Conservation (phyloP, 148 eudicot species). For the Amaranthus palmeri region DNA sequence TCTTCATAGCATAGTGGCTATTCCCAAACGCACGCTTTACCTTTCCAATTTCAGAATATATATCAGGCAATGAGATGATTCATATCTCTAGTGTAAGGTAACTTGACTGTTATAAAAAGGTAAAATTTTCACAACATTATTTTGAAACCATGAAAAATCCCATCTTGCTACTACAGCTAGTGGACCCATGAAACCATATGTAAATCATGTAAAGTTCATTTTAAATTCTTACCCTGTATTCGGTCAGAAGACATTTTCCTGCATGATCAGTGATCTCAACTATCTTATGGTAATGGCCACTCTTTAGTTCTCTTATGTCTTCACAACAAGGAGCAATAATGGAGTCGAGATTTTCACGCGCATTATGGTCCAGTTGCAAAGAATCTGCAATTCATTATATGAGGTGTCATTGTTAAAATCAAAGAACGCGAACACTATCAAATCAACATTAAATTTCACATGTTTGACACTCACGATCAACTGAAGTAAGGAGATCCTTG, state of each 20-base stretch:
- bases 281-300: conserved; percentile 73
- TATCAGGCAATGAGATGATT: too few relatives aligned
- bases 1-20: too few relatives aligned
- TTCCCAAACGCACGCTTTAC: too few relatives aligned
- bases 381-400: conserved; percentile 49
- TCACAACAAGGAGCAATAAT: conserved; percentile 85
- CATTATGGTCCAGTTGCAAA: conserved; percentile 82
- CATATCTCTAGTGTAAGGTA: too few relatives aligned
- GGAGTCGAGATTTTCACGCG: conserved; percentile 71
- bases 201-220: background rate
- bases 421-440: background rate
- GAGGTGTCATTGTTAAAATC: conserved; percentile 1
- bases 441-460: background rate
- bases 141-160: too few relatives aligned
- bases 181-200: background rate
- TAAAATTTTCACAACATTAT: too few relatives aligned
- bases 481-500: conserved; percentile 66
- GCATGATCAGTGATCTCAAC: conserved; percentile 87
- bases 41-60: too few relatives aligned
- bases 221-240: conserved; percentile 57
- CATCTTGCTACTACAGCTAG: too few relatives aligned
- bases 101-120: too few relatives aligned
- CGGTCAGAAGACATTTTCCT: conserved; percentile 75
- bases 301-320: conserved; percentile 76
- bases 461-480: conserved; percentile 57